Percentiles rank a stretch among this genome's conserved stretches.
phyloP scores from a whole-genome alignment of 202 grass and related monocot species.

The Cymbopogon flexuosus region DNA sequence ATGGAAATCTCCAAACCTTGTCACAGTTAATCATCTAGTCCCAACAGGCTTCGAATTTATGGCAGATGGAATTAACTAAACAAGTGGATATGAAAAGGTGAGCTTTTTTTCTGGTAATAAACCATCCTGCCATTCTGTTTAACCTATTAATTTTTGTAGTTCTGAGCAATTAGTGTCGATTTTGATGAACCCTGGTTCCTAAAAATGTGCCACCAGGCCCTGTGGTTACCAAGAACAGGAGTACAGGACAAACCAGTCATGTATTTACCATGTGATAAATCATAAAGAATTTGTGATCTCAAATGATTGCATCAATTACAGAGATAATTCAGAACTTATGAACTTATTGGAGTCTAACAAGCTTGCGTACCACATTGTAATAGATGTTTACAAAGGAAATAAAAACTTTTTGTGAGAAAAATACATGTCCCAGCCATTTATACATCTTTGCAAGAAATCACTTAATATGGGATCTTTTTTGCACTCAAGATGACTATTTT shows the following conservation, averaged over 20 bases:
- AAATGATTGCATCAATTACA: neutral
- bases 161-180: neutral
- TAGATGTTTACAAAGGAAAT: neutral
- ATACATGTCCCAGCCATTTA: neutral
- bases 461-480: neutral
- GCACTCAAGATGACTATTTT: neutral
- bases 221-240: neutral
- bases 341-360: neutral
- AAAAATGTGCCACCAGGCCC: neutral
- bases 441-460: neutral
- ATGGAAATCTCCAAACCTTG: neutral
- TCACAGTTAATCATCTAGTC: neutral
- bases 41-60: neutral
- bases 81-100: conserved; percentile 2
- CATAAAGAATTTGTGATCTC: neutral
- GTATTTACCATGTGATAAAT: neutral
- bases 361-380: conserved; percentile 6
- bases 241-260: neutral
- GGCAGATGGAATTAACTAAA: neutral
- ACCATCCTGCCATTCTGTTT: neutral
- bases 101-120: conserved; percentile 11
- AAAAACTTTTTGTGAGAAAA: neutral
- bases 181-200: neutral
- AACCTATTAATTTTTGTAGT: neutral
- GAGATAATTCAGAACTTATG: neutral